Evolutionary conservation across 192 early-diverging fungal genomes (phyloP).

Genomic region (Coemansia sp.): DNA sequence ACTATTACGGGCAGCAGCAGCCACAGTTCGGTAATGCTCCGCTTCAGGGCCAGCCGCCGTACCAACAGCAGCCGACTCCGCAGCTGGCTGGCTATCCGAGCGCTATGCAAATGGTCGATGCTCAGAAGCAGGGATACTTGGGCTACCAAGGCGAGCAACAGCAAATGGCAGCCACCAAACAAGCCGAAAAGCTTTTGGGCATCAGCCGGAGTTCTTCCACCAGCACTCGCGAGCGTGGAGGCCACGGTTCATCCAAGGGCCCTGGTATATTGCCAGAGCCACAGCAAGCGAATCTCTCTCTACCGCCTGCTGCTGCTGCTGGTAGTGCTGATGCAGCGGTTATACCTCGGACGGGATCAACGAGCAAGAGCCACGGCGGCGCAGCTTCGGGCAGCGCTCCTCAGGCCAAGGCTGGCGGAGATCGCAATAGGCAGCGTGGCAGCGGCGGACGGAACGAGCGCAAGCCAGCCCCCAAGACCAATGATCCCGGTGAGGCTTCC

Average conservation of each 20-base stretch:
- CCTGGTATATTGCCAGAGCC: background rate
- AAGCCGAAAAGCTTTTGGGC: background rate
- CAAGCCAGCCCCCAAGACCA: background rate
- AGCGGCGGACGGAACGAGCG: background rate
- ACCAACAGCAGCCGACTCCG: slow-evolving; percentile 2
- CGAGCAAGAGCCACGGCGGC: background rate
- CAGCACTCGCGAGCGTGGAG: background rate
- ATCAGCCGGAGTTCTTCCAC: slow-evolving; percentile 1
- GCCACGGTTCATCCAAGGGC: background rate
- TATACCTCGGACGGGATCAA: background rate
- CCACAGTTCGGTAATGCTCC: background rate
- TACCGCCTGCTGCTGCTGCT: background rate
- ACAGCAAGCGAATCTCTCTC: background rate
- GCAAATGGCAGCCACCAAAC: background rate
- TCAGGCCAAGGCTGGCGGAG: background rate
- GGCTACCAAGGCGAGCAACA: background rate
- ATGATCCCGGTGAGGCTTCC: background rate
- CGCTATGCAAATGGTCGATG: background rate
- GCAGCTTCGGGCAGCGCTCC: background rate
- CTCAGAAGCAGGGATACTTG: background rate
- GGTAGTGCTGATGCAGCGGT: background rate
- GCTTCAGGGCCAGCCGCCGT: background rate
- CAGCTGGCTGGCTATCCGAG: background rate
- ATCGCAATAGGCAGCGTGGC: background rate
- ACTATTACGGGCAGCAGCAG: slow-evolving; percentile 6